Evolutionary conservation across 345 rosid species (phyloP), one percentile per base, ranked within the genome.

Genomic region (Cardiospermum halicacabum): DNA sequence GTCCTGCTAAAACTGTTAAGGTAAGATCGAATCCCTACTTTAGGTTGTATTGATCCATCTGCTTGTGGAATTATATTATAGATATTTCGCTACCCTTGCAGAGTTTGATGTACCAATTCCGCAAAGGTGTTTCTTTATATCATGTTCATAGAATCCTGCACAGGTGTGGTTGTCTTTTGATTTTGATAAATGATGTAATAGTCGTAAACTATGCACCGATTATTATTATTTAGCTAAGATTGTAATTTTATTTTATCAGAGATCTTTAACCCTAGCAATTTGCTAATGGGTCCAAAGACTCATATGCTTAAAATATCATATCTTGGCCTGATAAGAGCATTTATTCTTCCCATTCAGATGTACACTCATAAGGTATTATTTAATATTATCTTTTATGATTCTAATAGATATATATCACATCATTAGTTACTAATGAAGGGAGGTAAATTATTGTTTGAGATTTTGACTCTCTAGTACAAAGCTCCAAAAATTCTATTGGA

Each of bases 401-500:
- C n/a, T n/a, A n/a, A n/a, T n/a, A n/a, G n/a, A n/a, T n/a, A n/a
- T n/a, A n/a, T n/a, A n/a, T n/a, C 15, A 11, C 58, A 49, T 25
- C 7, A 16, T 48, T 24, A 42, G 13, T 51, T 30, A 12, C 18
- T 51, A 64, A 53, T 42, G 6, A 11, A 58, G 5, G n/a, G 12
- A 24, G 11, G 24, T 21, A 30, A 6, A 61, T 61, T 3, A 55
- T 9, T 36, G 58, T 66, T 66, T 42, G 82, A 88, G 98, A 93
- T 93, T 58, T 75, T 93, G 71, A 93, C 98, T 18, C 81, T 93
- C 4, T 93, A 97, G 98, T 90, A 93, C 59, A 83, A 97, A 82
- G 88, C 98, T 65, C 98, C 98, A 8, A 97, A 94, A 68, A 96
- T 94, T 71, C 96, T 94, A 57, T 58, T 94, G 69, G 99, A 96